A percentile compares a stretch with the other conserved stretches of the same genome.
Conservation (phyloP, 2,329 filamentous ascomycete species). For the Ophiocordyceps camponoti-leonardi region DNA sequence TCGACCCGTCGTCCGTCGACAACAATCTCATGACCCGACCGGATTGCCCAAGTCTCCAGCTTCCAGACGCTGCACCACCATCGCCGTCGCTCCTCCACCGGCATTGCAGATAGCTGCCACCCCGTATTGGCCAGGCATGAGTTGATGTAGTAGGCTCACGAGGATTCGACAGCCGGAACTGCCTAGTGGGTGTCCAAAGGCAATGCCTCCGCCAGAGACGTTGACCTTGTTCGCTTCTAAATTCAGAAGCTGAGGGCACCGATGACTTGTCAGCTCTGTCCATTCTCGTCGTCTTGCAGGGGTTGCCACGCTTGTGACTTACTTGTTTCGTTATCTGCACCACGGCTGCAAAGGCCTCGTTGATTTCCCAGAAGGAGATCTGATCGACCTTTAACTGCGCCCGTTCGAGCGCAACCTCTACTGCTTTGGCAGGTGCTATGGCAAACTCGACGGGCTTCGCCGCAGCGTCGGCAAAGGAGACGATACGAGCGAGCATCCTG, state of each 20-base stretch:
- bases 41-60: not conserved
- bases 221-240: conserved; percentile 70
- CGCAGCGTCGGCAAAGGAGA: conserved; percentile 75
- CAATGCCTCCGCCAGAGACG: conserved; percentile 77
- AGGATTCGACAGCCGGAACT: conserved; percentile 88
- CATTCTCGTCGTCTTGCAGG: not conserved
- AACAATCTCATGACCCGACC: not conserved
- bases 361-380: conserved; percentile 93
- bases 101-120: conserved; percentile 96
- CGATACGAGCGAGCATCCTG: conserved; percentile 69
- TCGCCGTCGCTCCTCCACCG: conserved; percentile 76
- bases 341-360: conserved; percentile 91
- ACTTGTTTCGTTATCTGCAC: conserved; percentile 88
- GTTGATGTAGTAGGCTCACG: conserved; percentile 76
- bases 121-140: conserved; percentile 84
- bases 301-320: not conserved
- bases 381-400: conserved; percentile 84
- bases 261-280: not conserved
- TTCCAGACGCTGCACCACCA: conserved; percentile 76
- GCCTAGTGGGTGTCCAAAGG: conserved; percentile 77
- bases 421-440: conserved; percentile 77
- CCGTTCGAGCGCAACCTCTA: conserved; percentile 72
- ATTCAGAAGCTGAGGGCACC: conserved; percentile 45
- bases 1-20: too few relatives aligned
- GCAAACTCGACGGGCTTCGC: conserved; percentile 89